Conservation (phyloP, 169 alveolate species). For the Theileria sp. region DNA sequence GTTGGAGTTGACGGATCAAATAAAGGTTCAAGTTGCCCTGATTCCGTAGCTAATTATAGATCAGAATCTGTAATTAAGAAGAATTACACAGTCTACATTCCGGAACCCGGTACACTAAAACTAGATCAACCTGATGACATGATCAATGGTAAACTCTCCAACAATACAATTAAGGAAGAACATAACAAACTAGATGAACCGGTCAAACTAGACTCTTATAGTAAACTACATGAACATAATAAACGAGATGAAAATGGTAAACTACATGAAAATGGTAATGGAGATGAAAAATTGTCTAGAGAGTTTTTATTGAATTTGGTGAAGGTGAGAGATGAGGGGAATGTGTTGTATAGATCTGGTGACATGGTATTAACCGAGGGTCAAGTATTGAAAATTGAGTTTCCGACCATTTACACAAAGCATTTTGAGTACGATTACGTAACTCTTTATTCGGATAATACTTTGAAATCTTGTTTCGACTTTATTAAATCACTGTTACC, state of each 20-base stretch:
- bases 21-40: not conserved
- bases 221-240: too few relatives aligned
- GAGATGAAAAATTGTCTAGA: not conserved
- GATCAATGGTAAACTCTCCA: not conserved
- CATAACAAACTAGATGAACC: too few relatives aligned
- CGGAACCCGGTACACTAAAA: not conserved
- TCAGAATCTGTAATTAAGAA: constrained; percentile 25
- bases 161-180: too few relatives aligned
- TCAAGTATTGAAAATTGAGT: constrained; percentile 27
- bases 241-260: not conserved
- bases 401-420: constrained; percentile 33
- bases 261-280: not conserved
- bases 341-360: constrained; percentile 21
- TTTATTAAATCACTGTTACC: not conserved
- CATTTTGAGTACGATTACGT: constrained; percentile 42
- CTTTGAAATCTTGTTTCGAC: constrained; percentile 24
- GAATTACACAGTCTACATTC: constrained; percentile 2
- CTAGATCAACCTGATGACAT: not conserved
- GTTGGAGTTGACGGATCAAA: not conserved
- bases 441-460: constrained; percentile 15
- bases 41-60: constrained; percentile 31
- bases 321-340: not conserved
- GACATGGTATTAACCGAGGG: constrained; percentile 19
- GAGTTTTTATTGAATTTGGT: constrained; percentile 8
- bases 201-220: too few relatives aligned